Evolutionary conservation across 306 rosid genomes (phyloP).

Genomic region (Begonia fuchsioides): DNA sequence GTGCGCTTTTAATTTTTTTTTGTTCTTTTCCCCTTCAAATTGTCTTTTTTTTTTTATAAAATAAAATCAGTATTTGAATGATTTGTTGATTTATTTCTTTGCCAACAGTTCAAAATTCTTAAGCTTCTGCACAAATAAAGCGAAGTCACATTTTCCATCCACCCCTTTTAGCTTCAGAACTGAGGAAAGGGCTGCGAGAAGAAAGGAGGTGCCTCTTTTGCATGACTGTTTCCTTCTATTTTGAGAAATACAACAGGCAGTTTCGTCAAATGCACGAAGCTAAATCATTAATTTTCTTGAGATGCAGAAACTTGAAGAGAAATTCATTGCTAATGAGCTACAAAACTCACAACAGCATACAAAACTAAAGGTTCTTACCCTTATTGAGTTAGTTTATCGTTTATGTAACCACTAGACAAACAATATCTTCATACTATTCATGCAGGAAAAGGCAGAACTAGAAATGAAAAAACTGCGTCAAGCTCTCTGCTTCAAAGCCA

Average conservation of each 20-base stretch:
- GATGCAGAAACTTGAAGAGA: constrained; percentile 78
- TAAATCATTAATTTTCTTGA: constrained; percentile 3
- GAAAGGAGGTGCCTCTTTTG: constrained; percentile 76
- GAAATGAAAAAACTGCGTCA: constrained; percentile 61
- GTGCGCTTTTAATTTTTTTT: constrained; percentile 6
- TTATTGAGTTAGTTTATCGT: too few relatives aligned
- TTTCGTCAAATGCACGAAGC: constrained; percentile 12
- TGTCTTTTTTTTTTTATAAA: too few relatives aligned
- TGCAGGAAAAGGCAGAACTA: constrained; percentile 66
- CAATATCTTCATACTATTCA: neutral
- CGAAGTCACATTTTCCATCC: constrained; percentile 51
- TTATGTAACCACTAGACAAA: too few relatives aligned
- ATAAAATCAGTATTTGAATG: too few relatives aligned
- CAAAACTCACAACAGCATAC: constrained; percentile 57
- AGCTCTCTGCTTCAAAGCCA: constrained; percentile 84
- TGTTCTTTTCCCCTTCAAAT: neutral
- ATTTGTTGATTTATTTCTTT: too few relatives aligned
- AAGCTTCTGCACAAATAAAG: constrained; percentile 62
- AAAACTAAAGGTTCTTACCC: constrained; percentile 43
- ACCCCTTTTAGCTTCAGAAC: constrained; percentile 78
- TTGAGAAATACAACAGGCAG: neutral
- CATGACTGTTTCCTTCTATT: constrained; percentile 6
- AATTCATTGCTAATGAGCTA: constrained; percentile 64
- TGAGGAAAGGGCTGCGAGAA: constrained; percentile 79
- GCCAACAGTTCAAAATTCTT: constrained; percentile 27